A percentile compares a stretch with the other conserved stretches of the same genome.
Conservation (phyloP, 2,329 filamentous ascomycete genomes). For the Gnomoniopsis sp. region DNA sequence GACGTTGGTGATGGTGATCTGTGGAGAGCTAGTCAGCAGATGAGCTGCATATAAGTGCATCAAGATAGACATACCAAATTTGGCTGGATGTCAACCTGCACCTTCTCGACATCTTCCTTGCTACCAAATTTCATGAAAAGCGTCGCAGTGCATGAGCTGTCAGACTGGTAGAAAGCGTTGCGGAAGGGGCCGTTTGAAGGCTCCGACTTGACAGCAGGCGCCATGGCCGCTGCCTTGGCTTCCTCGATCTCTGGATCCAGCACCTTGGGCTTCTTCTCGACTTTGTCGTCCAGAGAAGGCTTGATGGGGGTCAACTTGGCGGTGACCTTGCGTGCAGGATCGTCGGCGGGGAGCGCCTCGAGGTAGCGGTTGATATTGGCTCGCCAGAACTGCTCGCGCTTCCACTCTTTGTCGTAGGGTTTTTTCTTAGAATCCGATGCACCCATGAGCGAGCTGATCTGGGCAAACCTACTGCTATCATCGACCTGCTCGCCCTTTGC, state of each 20-base stretch:
- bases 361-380: conserved; percentile 44
- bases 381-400: conserved; percentile 43
- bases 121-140: conserved; percentile 38
- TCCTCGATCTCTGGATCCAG: not conserved
- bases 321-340: conserved; percentile 44
- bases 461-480: not conserved
- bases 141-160: conserved; percentile 32
- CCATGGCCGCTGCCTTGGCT: not conserved
- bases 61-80: conserved; percentile 1
- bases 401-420: conserved; percentile 29
- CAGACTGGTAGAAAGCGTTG: conserved; percentile 39
- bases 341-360: conserved; percentile 40
- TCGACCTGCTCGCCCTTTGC: conserved; percentile 3
- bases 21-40: not conserved
- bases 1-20: conserved; percentile 7
- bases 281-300: conserved; percentile 25
- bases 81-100: conserved; percentile 16
- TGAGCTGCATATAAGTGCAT: not conserved
- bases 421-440: conserved; percentile 22
- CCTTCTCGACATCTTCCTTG: conserved; percentile 24
- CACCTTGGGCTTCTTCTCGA: conserved; percentile 11
- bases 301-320: conserved; percentile 31
- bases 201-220: not conserved
- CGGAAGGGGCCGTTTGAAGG: conserved; percentile 25
- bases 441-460: conserved; percentile 6